Base-by-base conservation (phyloP, 345 rosid species). In the Gossypium ekmanianum region DNA sequence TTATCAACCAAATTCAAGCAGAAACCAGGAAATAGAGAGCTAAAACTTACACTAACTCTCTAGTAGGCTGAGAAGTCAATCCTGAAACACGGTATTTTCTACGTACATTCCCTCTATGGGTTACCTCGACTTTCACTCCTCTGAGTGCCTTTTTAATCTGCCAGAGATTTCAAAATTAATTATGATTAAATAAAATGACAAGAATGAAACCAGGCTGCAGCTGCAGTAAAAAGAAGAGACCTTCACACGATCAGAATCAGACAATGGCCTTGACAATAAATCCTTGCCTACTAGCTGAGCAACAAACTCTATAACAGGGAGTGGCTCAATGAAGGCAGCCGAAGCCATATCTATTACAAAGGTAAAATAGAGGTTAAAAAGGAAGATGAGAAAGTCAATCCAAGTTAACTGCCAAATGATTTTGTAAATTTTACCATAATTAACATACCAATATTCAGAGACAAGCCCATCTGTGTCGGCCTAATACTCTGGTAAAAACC, bases 21-120 rank as follows among this genome's bases (percentile, higher is more conserved):
- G 52, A 41, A 63, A 13, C 41, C 12, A 68, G 41, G 22, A 44
- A 71, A 11, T 48, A 59, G 68, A 56, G 55, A 24, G 74, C 9
- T 56, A 20, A 71, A 71, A 76, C 94, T 84, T 71, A 94, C 99
- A 90, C 87, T 10, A 96, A 88, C 64, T 96, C 99, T 82, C 99
- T 88, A 13, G 99, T 96, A 57, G 98, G 98, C 72, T 96, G 98
- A 79, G 97, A 84, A 39, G 98, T 96, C 83, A 96, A 88, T 68
- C 99, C 99, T 1, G 99, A 87, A 79, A 96, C 98, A n/a, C 99
- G 98, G 69, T 96, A 96, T 75, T 96, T 96, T 63, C 99, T 90
- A 68, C 99, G 81, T 27, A 93, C 92, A 34, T 84, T 92, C 27
- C 94, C 95, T 80, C 98, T 78, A 57, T 96, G 99, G 1, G 98